These are phyloP conservation scores for Leccinum incarnatum DNA, from an alignment of 768 basidiomycete species.

Conservation along the genomic window DNA sequence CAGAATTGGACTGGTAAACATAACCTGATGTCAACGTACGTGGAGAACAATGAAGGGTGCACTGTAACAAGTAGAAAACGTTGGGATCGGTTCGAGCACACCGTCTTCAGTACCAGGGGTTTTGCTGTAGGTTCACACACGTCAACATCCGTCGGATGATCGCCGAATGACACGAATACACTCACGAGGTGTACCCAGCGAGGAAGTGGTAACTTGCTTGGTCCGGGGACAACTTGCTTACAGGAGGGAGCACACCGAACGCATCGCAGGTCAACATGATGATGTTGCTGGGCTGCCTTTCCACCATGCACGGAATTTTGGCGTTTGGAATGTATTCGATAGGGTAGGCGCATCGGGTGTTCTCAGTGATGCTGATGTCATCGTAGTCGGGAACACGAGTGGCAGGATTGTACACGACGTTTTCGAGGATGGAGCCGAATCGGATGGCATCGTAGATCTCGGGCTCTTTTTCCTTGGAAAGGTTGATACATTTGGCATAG, in stretches of 20 bases:
- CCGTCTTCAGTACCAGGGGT: conserved; percentile 99
- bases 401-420: conserved; percentile 91
- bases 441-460: conserved; percentile 95
- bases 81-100: conserved; percentile 96
- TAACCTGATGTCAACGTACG: conserved; percentile 38
- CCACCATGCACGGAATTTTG: conserved; percentile 85
- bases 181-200: conserved; percentile 91
- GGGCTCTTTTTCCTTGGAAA: conserved; percentile 95
- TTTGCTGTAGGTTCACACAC: conserved; percentile 52
- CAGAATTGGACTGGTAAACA: conserved; percentile 3
- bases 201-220: conserved; percentile 98
- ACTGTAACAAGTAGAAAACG: conserved; percentile 98
- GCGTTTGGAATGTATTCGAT: conserved; percentile 98
- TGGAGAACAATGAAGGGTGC: conserved; percentile 99
- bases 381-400: conserved; percentile 90
- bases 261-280: conserved; percentile 98
- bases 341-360: conserved; percentile 98
- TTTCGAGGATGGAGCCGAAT: conserved; percentile 97
- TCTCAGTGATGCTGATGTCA: conserved; percentile 96
- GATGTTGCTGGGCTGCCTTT: conserved; percentile 88
- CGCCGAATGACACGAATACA: conserved; percentile 3
- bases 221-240: conserved; percentile 86
- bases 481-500: conserved; percentile 97
- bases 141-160: conserved; percentile 1
- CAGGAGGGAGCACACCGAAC: conserved; percentile 96